A percentile compares a stretch with the other conserved stretches of the same genome.
These are phyloP conservation scores for Quercus gilva DNA, from an alignment of 306 rosid species.

Conservation along the genomic window DNA sequence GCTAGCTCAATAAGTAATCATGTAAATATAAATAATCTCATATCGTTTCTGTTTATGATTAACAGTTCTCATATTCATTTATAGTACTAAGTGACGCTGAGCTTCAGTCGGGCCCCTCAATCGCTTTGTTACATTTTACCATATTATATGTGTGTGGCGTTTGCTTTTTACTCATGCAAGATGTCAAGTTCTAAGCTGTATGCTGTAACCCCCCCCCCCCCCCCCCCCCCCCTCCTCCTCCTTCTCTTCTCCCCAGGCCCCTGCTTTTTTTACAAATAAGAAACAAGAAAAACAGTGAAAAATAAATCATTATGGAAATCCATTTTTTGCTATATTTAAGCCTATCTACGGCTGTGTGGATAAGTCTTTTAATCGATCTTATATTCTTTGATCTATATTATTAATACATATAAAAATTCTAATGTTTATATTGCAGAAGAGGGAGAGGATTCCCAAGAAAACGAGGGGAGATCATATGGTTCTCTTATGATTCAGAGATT, in stretches of 20 bases:
- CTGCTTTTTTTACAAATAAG: too few relatives aligned
- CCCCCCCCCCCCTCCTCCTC: too few relatives aligned
- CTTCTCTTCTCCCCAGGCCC: too few relatives aligned
- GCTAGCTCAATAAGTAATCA: not conserved
- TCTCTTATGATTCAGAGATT: constrained; percentile 44
- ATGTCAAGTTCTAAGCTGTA: constrained; percentile 19
- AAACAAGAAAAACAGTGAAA: not conserved
- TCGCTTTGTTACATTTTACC: too few relatives aligned
- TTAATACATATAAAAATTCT: not conserved
- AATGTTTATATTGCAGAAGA: constrained; percentile 34
- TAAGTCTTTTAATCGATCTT: not conserved
- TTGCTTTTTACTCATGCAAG: not conserved
- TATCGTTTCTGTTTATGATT: not conserved
- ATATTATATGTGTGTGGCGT: too few relatives aligned
- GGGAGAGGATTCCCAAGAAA: constrained; percentile 50
- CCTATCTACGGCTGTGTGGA: not conserved
- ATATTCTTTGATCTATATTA: not conserved
- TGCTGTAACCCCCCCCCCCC: not conserved
- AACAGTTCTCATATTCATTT: not conserved
- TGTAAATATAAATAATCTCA: not conserved
- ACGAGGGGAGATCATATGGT: constrained; percentile 71
- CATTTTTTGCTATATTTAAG: not conserved
- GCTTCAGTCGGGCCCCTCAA: too few relatives aligned
- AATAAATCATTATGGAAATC: not conserved
- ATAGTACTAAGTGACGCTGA: not conserved